Percentiles rank a stretch among this genome's conserved stretches.
These are phyloP conservation scores for Aspergillus fumigatiaffinis DNA, from an alignment of 2,329 filamentous ascomycete genomes.

Conservation along the genomic window DNA sequence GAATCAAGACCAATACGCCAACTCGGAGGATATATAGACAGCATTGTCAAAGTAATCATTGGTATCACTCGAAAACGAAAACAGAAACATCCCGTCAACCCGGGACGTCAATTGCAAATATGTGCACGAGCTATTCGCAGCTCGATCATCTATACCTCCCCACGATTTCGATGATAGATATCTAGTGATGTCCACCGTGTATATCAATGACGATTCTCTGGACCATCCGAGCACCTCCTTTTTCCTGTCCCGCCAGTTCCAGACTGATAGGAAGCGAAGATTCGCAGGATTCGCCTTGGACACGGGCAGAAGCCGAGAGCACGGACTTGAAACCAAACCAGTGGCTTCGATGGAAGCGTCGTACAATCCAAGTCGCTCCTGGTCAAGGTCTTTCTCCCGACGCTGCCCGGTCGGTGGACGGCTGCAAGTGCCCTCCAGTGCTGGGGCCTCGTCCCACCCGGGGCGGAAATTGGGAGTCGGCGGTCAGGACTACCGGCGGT, in stretches of 20 bases:
- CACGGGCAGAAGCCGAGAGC: not conserved
- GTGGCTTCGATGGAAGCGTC: slow-evolving; percentile 3
- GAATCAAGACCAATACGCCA: not conserved
- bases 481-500: slow-evolving; percentile 27
- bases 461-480: slow-evolving; percentile 22
- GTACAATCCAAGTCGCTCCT: not conserved
- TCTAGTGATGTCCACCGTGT: not conserved
- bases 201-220: not conserved
- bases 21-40: slow-evolving; percentile 6
- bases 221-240: not conserved
- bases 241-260: not conserved
- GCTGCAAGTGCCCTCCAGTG: slow-evolving; percentile 25
- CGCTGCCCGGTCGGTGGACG: slow-evolving; percentile 13
- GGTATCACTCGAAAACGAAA: slow-evolving; percentile 12
- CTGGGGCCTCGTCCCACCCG: slow-evolving; percentile 19
- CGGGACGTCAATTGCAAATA: slow-evolving; percentile 8
- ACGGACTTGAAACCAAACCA: slow-evolving; percentile 7
- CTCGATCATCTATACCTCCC: not conserved
- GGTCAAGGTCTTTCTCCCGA: slow-evolving; percentile 10
- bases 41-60: slow-evolving; percentile 2
- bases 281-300: not conserved
- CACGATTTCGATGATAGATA: not conserved
- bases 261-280: not conserved
- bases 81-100: slow-evolving; percentile 10
- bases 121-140: slow-evolving; percentile 9